Evolutionary conservation across 228 moss, liverwort and hornwort genomes (phyloP).

Genomic region (Sphagnum fallax): DNA sequence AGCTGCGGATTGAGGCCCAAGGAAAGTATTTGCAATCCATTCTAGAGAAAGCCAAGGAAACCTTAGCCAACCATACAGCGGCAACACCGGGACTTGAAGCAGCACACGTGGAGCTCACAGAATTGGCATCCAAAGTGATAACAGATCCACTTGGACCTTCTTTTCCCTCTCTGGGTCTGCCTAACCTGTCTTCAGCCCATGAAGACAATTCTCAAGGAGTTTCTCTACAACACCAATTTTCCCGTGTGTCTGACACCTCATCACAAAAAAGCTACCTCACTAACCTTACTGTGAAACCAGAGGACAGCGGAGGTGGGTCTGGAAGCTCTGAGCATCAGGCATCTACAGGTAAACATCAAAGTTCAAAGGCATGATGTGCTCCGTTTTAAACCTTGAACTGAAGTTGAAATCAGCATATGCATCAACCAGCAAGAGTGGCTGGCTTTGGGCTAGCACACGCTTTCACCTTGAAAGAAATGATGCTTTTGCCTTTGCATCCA

Average conservation of each 20-base stretch:
- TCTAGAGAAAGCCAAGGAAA: slow-evolving; percentile 88
- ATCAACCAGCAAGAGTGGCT: no score
- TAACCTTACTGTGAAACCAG: slow-evolving; percentile 27
- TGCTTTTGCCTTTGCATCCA: no score
- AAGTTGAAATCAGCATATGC: no score
- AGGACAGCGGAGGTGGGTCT: slow-evolving; percentile 28
- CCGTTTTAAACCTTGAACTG: no score
- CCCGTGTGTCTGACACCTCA: slow-evolving; percentile 25
- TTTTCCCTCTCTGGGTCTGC: slow-evolving; percentile 42
- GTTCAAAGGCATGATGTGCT: no score
- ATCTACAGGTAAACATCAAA: slow-evolving; percentile 25
- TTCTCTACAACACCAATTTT: slow-evolving; percentile 7
- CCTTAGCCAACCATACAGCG: slow-evolving; percentile 63
- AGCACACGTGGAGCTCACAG: slow-evolving; percentile 76
- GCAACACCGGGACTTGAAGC: slow-evolving; percentile 83
- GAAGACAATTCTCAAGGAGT: slow-evolving; percentile 41
- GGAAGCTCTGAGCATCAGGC: slow-evolving; percentile 18
- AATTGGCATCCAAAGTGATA: slow-evolving; percentile 76
- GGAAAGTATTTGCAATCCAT: slow-evolving; percentile 93
- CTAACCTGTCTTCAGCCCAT: slow-evolving; percentile 35
- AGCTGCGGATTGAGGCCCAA: slow-evolving; percentile 90
- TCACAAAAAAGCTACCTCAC: slow-evolving; percentile 38
- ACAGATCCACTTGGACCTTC: slow-evolving; percentile 51
- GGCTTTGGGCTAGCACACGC: no score
- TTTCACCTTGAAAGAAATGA: no score